Base-by-base conservation (phyloP, 352 stramenopile species). In the Pythium rhizo-oryzae region DNA sequence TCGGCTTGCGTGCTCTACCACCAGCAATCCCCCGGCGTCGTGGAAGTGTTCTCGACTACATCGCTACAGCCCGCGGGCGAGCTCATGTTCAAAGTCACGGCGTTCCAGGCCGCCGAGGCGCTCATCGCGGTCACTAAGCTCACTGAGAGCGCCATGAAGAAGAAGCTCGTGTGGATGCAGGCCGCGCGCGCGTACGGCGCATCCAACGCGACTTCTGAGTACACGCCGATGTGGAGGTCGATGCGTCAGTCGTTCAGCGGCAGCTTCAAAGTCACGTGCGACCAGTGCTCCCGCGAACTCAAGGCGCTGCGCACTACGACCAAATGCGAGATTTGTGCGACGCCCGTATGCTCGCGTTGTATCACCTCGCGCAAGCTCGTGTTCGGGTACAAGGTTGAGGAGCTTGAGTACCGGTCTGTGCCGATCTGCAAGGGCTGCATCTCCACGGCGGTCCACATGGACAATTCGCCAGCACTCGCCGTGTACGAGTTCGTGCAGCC, bases 11-110 rank as follows among this genome's bases (percentile, higher is more conserved):
- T 75, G 9, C 44, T 90, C 30, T 87, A 81, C 62, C 67, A 67
- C 2, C 71, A 86, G 53, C 62, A 65, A 5, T 43, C 71, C 0
- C 58, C 58, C 1, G 64, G 61, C 1, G 76, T 64, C 0, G 78
- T 89, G 11, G 81, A 89, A 21, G 79, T 80, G 28, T 89, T 83
- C 47, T 77, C 82, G 51, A 74, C 72, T 8, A 75, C 70, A 13
- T 80, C 76, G 43, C 74, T 87, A 24, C 77, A 87, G 62, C 51
- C 75, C 55, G 35, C 74, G 41, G 51, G 68, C 70, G 69, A 63
- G n/a, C 47, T 74, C 5, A 35, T 60, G 24, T 55, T 69, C 25
- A 25, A 56, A 39, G 62, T 75, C 23, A 63, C 63, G 16, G 37
- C 72, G 39, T 68, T 69, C 19, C 68, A 71, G 21, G 51, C 63